phyloP scores from a whole-genome alignment of 352 stramenopile genomes.

The Sclerospora graminicola region DNA sequence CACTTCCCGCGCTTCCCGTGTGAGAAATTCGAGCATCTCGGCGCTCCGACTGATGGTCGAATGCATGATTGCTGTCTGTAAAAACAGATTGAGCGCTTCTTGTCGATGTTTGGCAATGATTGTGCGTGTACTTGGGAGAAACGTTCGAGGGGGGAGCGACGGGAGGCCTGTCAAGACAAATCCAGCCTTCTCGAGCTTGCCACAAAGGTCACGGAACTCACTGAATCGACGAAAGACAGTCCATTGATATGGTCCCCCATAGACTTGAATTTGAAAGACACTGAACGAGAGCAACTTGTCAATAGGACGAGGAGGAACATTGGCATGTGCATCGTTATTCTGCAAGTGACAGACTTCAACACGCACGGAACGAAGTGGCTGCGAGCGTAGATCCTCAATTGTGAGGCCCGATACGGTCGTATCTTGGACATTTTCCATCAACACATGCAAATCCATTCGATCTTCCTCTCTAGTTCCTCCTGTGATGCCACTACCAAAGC shows the following conservation, averaged over 20 bases:
- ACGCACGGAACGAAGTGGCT: slow-evolving; percentile 68
- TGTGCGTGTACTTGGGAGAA: slow-evolving; percentile 60
- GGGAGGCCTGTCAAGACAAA: slow-evolving; percentile 47
- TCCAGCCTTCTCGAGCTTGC: slow-evolving; percentile 32
- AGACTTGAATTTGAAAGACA: slow-evolving; percentile 77
- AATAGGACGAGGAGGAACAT: slow-evolving; percentile 55
- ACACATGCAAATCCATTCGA: slow-evolving; percentile 56
- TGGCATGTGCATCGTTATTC: slow-evolving; percentile 80
- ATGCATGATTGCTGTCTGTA: slow-evolving; percentile 80
- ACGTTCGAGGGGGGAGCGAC: slow-evolving; percentile 51
- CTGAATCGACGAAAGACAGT: slow-evolving; percentile 79
- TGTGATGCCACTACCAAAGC: slow-evolving; percentile 4
- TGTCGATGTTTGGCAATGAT: slow-evolving; percentile 63
- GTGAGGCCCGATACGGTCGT: slow-evolving; percentile 67
- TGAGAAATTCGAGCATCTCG: slow-evolving; percentile 72
- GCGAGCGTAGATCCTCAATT: slow-evolving; percentile 52
- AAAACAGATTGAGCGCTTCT: slow-evolving; percentile 65
- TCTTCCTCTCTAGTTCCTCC: slow-evolving; percentile 42
- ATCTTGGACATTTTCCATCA: slow-evolving; percentile 78
- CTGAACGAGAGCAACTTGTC: slow-evolving; percentile 74
- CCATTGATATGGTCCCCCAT: slow-evolving; percentile 80
- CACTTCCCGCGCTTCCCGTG: slow-evolving; percentile 57
- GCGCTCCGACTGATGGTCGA: slow-evolving; percentile 57
- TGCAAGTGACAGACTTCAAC: slow-evolving; percentile 80
- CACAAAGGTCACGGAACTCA: slow-evolving; percentile 60